These are phyloP conservation scores for Triangularia verruculosa DNA, from an alignment of 2,329 filamentous ascomycete species.

Conservation along the genomic window DNA sequence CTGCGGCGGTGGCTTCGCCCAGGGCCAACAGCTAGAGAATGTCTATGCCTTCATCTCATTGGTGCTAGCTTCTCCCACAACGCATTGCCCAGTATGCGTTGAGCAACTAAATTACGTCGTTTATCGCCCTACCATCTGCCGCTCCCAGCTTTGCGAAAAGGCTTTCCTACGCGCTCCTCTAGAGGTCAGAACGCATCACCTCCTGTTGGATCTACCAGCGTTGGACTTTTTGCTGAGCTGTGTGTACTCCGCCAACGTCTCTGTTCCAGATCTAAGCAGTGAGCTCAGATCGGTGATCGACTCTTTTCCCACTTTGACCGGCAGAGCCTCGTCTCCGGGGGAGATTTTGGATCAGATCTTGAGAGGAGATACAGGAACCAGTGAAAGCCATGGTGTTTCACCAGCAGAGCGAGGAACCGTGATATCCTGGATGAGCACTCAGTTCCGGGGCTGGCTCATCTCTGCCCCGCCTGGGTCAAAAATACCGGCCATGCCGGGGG, in stretches of 20 bases:
- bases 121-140: conserved; percentile 23
- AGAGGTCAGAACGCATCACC: conserved; percentile 17
- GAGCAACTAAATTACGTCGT: conserved; percentile 10
- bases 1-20: background rate
- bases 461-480: conserved; percentile 22
- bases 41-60: conserved; percentile 18
- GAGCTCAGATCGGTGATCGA: conserved; percentile 16
- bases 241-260: conserved; percentile 21
- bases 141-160: conserved; percentile 10
- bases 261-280: background rate
- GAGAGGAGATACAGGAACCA: background rate
- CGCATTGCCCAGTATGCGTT: conserved; percentile 23
- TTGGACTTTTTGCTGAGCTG: conserved; percentile 28
- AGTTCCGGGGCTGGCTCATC: conserved; percentile 27
- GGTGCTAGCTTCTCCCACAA: conserved; percentile 18
- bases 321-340: conserved; percentile 4
- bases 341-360: conserved; percentile 20
- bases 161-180: conserved; percentile 19
- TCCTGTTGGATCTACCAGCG: conserved; percentile 24
- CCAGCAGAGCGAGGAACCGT: conserved; percentile 18
- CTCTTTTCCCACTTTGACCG: conserved; percentile 23
- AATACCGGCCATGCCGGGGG: conserved; percentile 24
- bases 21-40: background rate
- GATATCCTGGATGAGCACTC: conserved; percentile 25
- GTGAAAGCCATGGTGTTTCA: background rate